phyloP scores from a whole-genome alignment of 768 basidiomycete genomes.

The Trichaptum fuscoviolaceum region DNA sequence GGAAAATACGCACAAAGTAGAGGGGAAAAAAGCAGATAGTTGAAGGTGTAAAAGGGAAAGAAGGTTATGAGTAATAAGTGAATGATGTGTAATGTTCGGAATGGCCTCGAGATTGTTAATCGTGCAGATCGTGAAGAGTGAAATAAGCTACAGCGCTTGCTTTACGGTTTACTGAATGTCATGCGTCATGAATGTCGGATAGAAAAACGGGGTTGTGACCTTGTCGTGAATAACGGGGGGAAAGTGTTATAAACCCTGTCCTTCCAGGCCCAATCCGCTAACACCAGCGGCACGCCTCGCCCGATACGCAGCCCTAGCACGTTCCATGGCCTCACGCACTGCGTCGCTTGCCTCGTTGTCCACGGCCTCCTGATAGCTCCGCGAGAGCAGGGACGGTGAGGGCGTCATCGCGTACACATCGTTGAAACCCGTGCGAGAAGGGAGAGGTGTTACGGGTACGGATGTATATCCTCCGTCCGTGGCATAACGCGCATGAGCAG shows the following conservation, averaged over 20 bases:
- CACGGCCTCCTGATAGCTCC: constrained; percentile 40
- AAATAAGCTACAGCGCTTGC: too few relatives aligned
- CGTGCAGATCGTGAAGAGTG: too few relatives aligned
- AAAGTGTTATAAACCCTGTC: not conserved
- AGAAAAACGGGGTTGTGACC: too few relatives aligned
- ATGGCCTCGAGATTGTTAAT: too few relatives aligned
- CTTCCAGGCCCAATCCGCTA: not conserved
- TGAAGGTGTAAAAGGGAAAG: too few relatives aligned
- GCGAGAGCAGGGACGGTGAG: constrained; percentile 10
- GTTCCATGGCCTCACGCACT: constrained; percentile 66
- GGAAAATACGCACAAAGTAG: too few relatives aligned
- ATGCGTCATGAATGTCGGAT: too few relatives aligned
- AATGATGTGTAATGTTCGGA: too few relatives aligned
- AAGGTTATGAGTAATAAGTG: too few relatives aligned
- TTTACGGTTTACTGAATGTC: too few relatives aligned
- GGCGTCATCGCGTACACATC: constrained; percentile 27
- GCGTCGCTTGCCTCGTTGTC: constrained; percentile 56
- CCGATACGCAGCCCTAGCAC: constrained; percentile 43
- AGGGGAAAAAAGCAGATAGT: too few relatives aligned
- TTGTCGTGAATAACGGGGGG: not conserved
- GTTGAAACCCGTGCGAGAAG: constrained; percentile 25
- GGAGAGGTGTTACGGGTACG: constrained; percentile 15
- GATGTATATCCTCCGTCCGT: constrained; percentile 14
- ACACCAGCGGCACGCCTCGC: not conserved
- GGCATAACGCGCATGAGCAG: constrained; percentile 25